A percentile compares a stretch with the other conserved stretches of the same genome.
Conservation (phyloP, 1,139 yeast species). For the Hyphopichia burtonii region DNA sequence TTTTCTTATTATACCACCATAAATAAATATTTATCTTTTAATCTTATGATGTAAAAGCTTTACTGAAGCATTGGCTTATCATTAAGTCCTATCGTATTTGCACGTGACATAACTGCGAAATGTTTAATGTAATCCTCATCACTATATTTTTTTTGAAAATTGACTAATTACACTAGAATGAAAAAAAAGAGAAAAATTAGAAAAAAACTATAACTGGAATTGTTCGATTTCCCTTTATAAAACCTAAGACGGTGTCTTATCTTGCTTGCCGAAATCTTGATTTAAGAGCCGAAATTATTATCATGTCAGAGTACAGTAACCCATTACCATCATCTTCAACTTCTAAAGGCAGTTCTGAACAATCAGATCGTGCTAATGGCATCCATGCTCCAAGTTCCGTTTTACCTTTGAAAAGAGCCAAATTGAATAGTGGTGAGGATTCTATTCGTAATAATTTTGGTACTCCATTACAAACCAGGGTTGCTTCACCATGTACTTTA, state of each 20-base stretch:
- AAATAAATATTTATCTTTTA: too few species aligned
- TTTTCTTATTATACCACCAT: neutral
- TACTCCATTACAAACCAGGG: conserved; percentile 70
- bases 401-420: conserved; percentile 24
- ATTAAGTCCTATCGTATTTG: too few species aligned
- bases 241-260: too few species aligned
- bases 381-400: conserved; percentile 21
- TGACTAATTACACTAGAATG: neutral
- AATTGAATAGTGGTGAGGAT: conserved; percentile 14
- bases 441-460: conserved; percentile 8
- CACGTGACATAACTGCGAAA: neutral
- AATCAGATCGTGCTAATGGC: conserved; percentile 12
- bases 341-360: neutral
- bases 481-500: conserved; percentile 78
- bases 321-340: neutral
- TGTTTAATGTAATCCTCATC: neutral
- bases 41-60: too few species aligned
- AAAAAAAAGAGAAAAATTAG: neutral
- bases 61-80: too few species aligned
- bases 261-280: too few species aligned
- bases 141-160: neutral
- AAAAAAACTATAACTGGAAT: too few species aligned
- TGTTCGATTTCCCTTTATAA: too few species aligned
- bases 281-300: too few species aligned
- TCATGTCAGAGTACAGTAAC: neutral